Evolutionary conservation across 2,329 filamentous ascomycete genomes (phyloP), one percentile per base, ranked within the genome.

Genomic region (Alternaria gansuensis): DNA sequence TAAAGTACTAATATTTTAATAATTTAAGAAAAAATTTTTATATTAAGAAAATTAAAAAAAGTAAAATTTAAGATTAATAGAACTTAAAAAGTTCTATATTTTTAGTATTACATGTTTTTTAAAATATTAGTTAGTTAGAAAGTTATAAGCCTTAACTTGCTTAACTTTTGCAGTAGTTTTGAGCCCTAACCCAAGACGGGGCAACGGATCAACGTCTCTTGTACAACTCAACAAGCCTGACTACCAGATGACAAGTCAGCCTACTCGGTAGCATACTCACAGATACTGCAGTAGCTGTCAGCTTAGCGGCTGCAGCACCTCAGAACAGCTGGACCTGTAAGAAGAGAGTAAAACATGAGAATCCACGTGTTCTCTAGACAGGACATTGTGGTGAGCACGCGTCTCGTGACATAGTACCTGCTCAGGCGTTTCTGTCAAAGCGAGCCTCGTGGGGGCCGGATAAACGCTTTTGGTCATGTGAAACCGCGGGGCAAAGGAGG

Each of bases 361-460:
- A 11, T 48, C 44, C 44, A 48, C 44, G 44, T 48, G 44, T 36
- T 36, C 44, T 8, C 14, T 5, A 13, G 13, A 48, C 17, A 9
- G 11, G 21, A 26, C 13, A 48, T 24, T 40, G 37, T 24, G 37
- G 10, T 40, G 5, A 40, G 37, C 21, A 24, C 11, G 37, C 37
- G 37, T 48, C 29, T 48, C 44, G 44, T 34, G 31, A 31, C 44
- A 48, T 36, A 23, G 9, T 34, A 48, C 29, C 44, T 36, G 44
- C 31, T 48, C 3, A 24, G 44, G 29, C 44, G 23, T 40, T 34
- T 48, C 17, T 34, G 31, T 36, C 14, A 7, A 26, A n/a, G 31
- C 44, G 2, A 48, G 44, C 21, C 21, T 36, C 21, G 29, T 48
- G 31, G 44, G 31, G 44, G 44, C 21, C 29, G 8, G 14, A 9